Conservation (phyloP, 2,329 filamentous ascomycete genomes). For the Xylaria sp. region DNA sequence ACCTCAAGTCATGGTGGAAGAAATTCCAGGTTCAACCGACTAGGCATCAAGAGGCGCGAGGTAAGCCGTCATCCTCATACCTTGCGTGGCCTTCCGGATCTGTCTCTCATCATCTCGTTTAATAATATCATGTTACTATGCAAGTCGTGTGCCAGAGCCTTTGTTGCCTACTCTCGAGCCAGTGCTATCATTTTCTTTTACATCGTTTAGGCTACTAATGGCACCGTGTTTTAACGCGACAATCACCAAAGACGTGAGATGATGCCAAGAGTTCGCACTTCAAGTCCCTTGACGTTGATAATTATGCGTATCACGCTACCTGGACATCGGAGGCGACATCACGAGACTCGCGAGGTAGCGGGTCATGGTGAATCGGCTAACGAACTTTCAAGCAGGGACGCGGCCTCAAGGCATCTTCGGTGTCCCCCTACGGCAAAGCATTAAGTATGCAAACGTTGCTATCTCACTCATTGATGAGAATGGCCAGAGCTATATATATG, state of each 20-base stretch:
- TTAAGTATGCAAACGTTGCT: constrained; percentile 96
- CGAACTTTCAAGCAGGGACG: constrained; percentile 53
- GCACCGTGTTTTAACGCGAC: constrained; percentile 13
- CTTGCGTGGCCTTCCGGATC: constrained; percentile 28
- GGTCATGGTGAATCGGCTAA: constrained; percentile 40
- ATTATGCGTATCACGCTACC: not conserved
- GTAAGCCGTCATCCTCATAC: constrained; percentile 56
- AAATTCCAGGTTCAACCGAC: constrained; percentile 81
- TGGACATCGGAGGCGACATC: constrained; percentile 34
- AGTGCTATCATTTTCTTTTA: not conserved
- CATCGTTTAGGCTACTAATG: not conserved
- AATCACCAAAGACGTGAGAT: not conserved
- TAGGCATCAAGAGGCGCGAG: constrained; percentile 66
- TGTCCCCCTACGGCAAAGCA: constrained; percentile 90
- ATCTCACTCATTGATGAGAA: constrained; percentile 95
- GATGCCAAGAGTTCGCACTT: not conserved
- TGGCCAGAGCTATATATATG: constrained; percentile 96
- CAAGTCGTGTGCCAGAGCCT: not conserved
- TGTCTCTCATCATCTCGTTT: constrained; percentile 3
- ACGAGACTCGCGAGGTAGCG: not conserved
- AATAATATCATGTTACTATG: not conserved
- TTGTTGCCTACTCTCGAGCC: not conserved
- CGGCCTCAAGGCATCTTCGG: constrained; percentile 86
- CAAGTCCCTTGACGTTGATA: not conserved
- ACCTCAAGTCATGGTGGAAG: constrained; percentile 97